Evolutionary conservation across 805 yeast genomes (phyloP), one percentile per base, ranked within the genome.

Genomic region (Candida taoyuanica): DNA sequence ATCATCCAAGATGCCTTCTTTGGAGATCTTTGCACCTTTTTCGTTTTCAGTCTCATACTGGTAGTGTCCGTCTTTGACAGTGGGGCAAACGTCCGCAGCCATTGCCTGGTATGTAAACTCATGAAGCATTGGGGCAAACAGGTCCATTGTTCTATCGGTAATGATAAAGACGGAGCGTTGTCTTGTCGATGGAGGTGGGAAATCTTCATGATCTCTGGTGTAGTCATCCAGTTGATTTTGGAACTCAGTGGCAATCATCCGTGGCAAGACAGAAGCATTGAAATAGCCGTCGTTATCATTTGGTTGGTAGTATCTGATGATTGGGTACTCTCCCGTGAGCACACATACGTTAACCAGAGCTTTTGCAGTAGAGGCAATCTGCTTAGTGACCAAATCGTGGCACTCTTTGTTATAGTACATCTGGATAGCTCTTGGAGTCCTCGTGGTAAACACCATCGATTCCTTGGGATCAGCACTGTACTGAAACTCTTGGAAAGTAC

Each of bases 61-160:
- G 56, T 75, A 81, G n/a, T 55, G 53, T 47, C 71, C 65, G 37
- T 65, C 59, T n/a, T 62, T 54, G 26, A 65, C 73, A 21, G 63
- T 64, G 2, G 72, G 70, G 19, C 82, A 62, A 11, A 41, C 8
- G 59, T 91, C 98, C 64, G 82, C 81, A 15, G 89, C 83, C 85
- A 89, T 80, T 5, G 97, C 89, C 62, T 91, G 95, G 60, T 89
- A 93, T 17, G 82, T 76, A 60, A 89, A 86, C 57, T 87, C 96
- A 59, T 93, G 98, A 38, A 89, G 62, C 33, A 93, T 58, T 0
- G 97, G 96, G 6, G 93, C 84, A 51, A 76, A 75, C 34, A 83
- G 65, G 58, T 94, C 98, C 56, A 88, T 57, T 2, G 95, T 72
- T 45, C 99, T 71, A 60, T 93, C 98, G 2, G 85, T 68, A 15